Conservation (phyloP, 2,329 filamentous ascomycete species). For the Stemphylium vesicarium region DNA sequence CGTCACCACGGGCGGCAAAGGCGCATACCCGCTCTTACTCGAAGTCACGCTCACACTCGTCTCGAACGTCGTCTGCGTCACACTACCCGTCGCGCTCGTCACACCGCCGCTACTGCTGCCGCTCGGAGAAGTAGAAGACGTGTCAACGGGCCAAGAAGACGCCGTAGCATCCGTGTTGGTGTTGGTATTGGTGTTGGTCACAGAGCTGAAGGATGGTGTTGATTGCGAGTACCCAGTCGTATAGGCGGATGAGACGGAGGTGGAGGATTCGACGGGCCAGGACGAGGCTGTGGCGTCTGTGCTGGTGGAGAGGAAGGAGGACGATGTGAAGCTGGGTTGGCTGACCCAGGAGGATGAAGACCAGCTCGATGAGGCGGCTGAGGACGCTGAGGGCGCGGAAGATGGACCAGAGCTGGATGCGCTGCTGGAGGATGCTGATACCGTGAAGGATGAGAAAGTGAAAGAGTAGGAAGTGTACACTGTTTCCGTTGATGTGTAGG, state of each 20-base stretch:
- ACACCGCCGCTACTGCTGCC: too few species aligned
- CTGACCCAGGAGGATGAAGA: background rate
- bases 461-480: too few species aligned
- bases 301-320: background rate
- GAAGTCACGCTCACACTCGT: slow-evolving; percentile 10
- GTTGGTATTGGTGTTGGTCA: background rate
- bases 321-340: background rate
- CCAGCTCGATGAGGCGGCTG: background rate
- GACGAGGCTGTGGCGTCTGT: slow-evolving; percentile 12
- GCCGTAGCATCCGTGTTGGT: background rate
- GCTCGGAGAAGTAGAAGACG: background rate
- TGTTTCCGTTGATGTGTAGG: background rate
- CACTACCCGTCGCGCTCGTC: background rate
- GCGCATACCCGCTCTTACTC: slow-evolving; percentile 8
- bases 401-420: background rate
- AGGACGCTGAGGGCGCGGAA: background rate
- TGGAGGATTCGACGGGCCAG: background rate
- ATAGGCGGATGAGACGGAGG: background rate
- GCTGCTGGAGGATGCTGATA: background rate
- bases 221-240: background rate
- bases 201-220: background rate
- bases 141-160: background rate
- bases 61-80: slow-evolving; percentile 12
- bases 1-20: slow-evolving; percentile 3
- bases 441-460: background rate